Base-by-base conservation (phyloP, 257 asterid species). In the Ehretia macrophylla region DNA sequence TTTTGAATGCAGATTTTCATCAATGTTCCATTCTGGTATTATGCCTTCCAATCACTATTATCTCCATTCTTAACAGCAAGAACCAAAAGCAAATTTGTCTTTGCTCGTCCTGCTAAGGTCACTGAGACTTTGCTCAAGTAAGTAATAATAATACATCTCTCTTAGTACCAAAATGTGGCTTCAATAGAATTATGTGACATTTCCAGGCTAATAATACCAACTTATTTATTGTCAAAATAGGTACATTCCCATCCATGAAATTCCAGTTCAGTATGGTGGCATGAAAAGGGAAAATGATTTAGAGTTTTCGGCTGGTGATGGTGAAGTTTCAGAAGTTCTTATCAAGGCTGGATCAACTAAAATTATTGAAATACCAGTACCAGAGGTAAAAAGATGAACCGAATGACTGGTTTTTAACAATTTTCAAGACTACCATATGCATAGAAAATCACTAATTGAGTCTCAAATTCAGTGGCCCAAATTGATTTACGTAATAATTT, bases 11-110 rank as follows among this genome's bases (percentile, higher is more conserved):
- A 88, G 96, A 81, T 88, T 48, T 83, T 85, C 71, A 81, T 84
- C 75, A 85, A 87, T 77, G 96, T 87, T 38, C 96, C 96, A 22
- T 87, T 81, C 59, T 87, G 91, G 96, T 79, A 87, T 27, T 81
- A 73, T 5, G 96, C 96, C 17, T 76, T 75, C 56, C 88, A 81
- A 50, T 81, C 95, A 5, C 58, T 88, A 67, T 13, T 83, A 21
- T 79, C 89, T 38, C 92, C 95, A 46, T 88, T 88, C 83, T 74
- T 85, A 75, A 81, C 89, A 12, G 89, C 83, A 57, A 79, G 96
- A 68, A 85, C 83, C 59, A 81, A 83, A 56, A 88, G 96, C 87
- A 88, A 88, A 68, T 72, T 88, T 18, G 89, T 88, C 62, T 78
- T 85, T 37, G 86, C 89, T 70, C 87, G 88, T 8, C 84, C 92